phyloP scores from a whole-genome alignment of 495 filamentous ascomycete species.

The Penicillium egyptiacum region DNA sequence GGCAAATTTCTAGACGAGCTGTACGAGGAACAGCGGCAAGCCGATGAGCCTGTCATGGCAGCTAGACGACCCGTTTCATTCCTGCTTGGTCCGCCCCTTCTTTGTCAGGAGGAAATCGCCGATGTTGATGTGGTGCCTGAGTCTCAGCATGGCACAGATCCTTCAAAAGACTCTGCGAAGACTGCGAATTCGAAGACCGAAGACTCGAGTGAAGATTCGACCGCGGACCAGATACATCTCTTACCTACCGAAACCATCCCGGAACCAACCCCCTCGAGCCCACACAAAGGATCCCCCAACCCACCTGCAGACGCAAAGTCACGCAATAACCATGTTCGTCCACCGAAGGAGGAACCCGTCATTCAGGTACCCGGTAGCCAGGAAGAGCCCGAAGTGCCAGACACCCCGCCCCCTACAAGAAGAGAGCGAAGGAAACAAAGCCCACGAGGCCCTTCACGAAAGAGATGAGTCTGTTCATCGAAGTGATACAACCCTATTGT shows the following conservation, averaged over 20 bases:
- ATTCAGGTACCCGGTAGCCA: slow-evolving; percentile 9
- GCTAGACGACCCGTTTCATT: slow-evolving; percentile 37
- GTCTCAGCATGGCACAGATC: background rate
- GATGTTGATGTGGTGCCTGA: slow-evolving; percentile 2
- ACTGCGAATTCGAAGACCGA: background rate
- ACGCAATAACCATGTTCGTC: background rate
- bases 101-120: slow-evolving; percentile 1
- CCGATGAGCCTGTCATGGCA: slow-evolving; percentile 29
- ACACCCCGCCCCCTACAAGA: background rate
- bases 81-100: slow-evolving; percentile 28
- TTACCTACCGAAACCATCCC: background rate
- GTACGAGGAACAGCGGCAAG: slow-evolving; percentile 46
- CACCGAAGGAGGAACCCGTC: background rate
- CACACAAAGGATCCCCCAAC: background rate
- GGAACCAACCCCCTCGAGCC: background rate
- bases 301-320: background rate
- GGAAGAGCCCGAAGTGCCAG: background rate
- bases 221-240: slow-evolving; percentile 1
- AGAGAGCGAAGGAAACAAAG: slow-evolving; percentile 9
- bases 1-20: slow-evolving; percentile 53
- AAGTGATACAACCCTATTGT: background rate
- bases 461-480: background rate
- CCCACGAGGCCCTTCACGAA: slow-evolving; percentile 4
- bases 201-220: background rate
- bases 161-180: background rate